Evolutionary conservation across 306 rosid genomes (phyloP).

Genomic region (Casuarina cunninghamiana): DNA sequence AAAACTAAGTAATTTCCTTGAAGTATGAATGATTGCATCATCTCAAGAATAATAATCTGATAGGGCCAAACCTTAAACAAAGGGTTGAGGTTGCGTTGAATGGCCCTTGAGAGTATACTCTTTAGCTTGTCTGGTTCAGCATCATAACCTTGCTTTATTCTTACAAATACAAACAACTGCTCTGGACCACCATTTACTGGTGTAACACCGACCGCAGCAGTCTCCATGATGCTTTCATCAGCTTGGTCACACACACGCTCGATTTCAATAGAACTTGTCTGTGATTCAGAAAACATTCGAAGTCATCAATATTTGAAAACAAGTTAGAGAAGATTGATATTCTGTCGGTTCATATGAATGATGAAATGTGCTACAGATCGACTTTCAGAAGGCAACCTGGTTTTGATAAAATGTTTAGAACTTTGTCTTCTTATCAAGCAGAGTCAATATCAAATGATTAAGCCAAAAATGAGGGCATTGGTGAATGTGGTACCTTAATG

Average conservation of each 20-base stretch:
- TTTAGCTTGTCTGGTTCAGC: constrained; percentile 49
- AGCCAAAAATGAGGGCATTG: neutral
- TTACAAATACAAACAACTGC: constrained; percentile 61
- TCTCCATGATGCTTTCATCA: constrained; percentile 68
- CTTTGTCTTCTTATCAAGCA: neutral
- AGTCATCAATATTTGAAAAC: constrained; percentile 10
- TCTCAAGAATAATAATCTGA: constrained; percentile 1
- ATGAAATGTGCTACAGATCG: neutral
- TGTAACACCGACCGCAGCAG: constrained; percentile 65
- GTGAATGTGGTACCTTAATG: constrained; percentile 65
- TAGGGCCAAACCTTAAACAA: constrained; percentile 61
- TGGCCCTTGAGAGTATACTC: constrained; percentile 58
- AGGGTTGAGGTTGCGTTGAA: constrained; percentile 78
- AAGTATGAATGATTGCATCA: neutral
- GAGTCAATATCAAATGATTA: neutral
- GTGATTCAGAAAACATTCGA: constrained; percentile 24
- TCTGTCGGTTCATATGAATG: neutral
- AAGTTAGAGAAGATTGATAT: constrained; percentile 12
- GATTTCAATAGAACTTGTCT: constrained; percentile 77
- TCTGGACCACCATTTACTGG: constrained; percentile 71
- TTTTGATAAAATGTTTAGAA: neutral
- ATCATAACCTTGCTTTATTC: constrained; percentile 51
- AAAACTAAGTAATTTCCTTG: neutral
- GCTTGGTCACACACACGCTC: constrained; percentile 70
- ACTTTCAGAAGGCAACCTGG: neutral